Percentiles rank a stretch among this genome's conserved stretches.
These are phyloP conservation scores for Tricholomella constricta DNA, from an alignment of 768 basidiomycete species.

Conservation along the genomic window DNA sequence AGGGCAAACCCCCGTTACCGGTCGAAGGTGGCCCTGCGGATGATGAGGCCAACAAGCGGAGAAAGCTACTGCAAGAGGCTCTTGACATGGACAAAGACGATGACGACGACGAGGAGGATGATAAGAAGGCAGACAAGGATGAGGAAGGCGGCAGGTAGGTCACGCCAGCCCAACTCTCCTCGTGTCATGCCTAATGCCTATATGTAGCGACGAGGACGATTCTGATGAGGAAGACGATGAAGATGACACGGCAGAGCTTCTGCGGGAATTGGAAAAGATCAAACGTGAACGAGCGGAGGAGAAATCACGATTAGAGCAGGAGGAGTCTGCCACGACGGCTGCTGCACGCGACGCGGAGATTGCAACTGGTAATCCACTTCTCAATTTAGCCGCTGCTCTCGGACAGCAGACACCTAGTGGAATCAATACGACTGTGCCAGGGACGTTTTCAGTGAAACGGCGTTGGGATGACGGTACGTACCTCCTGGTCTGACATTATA, in stretches of 20 bases:
- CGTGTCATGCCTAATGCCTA: background rate
- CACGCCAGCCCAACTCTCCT: constrained; percentile 3
- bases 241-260: constrained; percentile 89
- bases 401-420: constrained; percentile 69
- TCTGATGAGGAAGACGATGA: constrained; percentile 63
- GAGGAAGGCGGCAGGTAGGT: constrained; percentile 49
- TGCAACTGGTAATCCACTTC: constrained; percentile 83
- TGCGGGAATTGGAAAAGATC: constrained; percentile 98
- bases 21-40: constrained; percentile 43
- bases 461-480: constrained; percentile 92
- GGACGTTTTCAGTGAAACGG: constrained; percentile 88
- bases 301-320: constrained; percentile 78
- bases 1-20: constrained; percentile 62
- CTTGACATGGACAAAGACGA: constrained; percentile 90
- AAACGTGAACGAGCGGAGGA: constrained; percentile 95
- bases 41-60: constrained; percentile 76
- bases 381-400: constrained; percentile 90
- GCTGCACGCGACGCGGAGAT: constrained; percentile 78
- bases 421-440: constrained; percentile 71
- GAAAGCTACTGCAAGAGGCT: constrained; percentile 87
- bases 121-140: constrained; percentile 36
- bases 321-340: constrained; percentile 61
- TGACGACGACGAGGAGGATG: constrained; percentile 67
- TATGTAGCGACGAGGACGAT: constrained; percentile 53
- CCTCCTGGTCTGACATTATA: constrained; percentile 6